A percentile compares a stretch with the other conserved stretches of the same genome.
Conservation (phyloP, 768 basidiomycete species). For the Auricularia heimuer region DNA sequence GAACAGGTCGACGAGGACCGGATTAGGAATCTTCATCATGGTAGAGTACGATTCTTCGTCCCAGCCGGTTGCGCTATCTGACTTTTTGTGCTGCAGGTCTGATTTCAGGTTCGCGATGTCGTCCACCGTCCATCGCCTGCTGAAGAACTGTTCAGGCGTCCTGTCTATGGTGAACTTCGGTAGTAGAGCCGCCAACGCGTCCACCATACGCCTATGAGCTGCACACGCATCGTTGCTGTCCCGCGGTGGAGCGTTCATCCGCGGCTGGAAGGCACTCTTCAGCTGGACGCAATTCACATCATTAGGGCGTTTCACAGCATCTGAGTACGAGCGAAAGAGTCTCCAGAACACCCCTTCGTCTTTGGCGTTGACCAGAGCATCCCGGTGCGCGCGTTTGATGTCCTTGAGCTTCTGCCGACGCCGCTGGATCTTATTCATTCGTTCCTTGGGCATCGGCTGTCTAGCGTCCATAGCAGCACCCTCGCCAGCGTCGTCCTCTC, state of each 20-base stretch:
- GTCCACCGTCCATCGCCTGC: background rate
- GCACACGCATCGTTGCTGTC: background rate
- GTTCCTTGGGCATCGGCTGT: background rate
- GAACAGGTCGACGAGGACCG: background rate
- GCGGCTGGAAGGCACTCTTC: background rate
- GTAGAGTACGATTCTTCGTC: background rate
- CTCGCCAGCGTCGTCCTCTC: too few species aligned
- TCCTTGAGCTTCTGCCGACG: background rate
- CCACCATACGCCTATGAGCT: background rate
- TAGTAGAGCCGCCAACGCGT: background rate
- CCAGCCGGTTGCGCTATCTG: background rate
- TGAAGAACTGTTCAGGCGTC: background rate
- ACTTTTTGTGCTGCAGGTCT: background rate
- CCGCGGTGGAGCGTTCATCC: background rate
- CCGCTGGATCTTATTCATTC: background rate
- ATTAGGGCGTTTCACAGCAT: background rate
- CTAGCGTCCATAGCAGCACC: too few species aligned
- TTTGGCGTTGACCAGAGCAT: background rate
- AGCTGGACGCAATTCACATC: background rate
- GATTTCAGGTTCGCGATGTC: background rate
- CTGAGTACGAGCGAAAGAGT: background rate
- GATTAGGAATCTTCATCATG: background rate
- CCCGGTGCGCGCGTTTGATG: background rate
- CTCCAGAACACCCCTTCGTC: background rate
- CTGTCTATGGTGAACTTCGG: background rate